Base-by-base conservation (phyloP, 2,329 filamentous ascomycete genomes). In the Pochonia chlamydosporia region DNA sequence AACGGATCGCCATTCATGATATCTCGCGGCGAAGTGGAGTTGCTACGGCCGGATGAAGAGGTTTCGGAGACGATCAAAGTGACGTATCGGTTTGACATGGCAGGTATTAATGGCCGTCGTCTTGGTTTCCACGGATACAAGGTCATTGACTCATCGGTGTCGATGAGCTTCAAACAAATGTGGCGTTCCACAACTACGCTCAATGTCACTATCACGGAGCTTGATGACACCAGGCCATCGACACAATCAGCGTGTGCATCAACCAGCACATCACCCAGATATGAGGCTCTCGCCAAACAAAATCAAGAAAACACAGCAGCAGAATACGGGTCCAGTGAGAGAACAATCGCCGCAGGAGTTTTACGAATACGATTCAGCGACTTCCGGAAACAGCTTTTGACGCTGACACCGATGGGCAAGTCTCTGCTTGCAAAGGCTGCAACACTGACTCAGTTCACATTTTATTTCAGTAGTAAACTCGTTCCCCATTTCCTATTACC, bases 81-180 rank as follows among this genome's bases (percentile, higher is more conserved):
- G 25, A 75, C 73, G 0, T 85, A 85, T 56, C 73, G 82, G 55
- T 80, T 84, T 50, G 75, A 79, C 54, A 76, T 85, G 72, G 68
- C 68, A 23, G 76, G 77, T 5, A 68, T 74, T 4, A 65, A 78
- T 49, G 77, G 76, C 13, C 65, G 69, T 39, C 66, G 64, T 41
- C 71, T 81, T 40, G 75, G 77, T 49, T 80, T 86, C 57, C 71
- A 81, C 50, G 82, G 81, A 1, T 80, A 76, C 63, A 85, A 85
- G 61, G 69, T 79, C 2, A 72, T 85, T 36, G 76, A 84, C 59
- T 75, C 81, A 3, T 77, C 76, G 0, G 76, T 80, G 0, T 77
- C 80, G 2, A 67, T 84, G 28, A 73, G 74, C 2, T 73, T 76
- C 1, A 54, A 67, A 35, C 69, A 75, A 51, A 79, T 85, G 49